Conservation (phyloP, 306 rosid genomes). For the Cucumis cinereus region DNA sequence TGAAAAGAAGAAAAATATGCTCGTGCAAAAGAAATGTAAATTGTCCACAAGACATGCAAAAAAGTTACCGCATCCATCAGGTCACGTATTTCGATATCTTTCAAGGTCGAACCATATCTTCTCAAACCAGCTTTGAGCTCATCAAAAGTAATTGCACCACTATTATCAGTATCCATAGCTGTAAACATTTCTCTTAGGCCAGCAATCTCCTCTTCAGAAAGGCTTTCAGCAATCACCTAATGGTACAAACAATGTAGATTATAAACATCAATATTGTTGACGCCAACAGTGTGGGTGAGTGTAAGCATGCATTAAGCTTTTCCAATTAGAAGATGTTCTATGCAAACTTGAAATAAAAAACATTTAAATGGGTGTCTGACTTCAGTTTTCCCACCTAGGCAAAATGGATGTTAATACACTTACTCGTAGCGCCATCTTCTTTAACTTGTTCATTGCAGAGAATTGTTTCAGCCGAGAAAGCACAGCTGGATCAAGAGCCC, state of each 20-base stretch:
- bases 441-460: conserved; percentile 97
- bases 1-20: neutral
- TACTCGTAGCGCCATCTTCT: conserved; percentile 98
- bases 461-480: conserved; percentile 97
- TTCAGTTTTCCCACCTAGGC: neutral
- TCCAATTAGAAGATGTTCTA: neutral
- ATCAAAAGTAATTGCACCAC: conserved; percentile 72
- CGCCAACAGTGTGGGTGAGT: neutral
- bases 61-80: conserved; percentile 60
- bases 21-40: neutral
- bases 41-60: neutral
- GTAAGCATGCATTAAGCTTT: neutral
- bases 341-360: neutral
- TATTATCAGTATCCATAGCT: conserved; percentile 70
- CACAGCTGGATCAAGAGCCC: conserved; percentile 92
- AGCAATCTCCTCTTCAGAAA: conserved; percentile 72
- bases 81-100: conserved; percentile 70
- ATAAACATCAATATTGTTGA: neutral
- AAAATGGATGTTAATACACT: conserved; percentile 9
- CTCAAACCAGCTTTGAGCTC: conserved; percentile 75
- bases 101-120: conserved; percentile 73
- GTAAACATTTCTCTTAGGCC: conserved; percentile 69
- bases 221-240: conserved; percentile 72
- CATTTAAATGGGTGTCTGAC: neutral
- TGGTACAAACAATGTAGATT: neutral